Evolutionary conservation across 2,329 filamentous ascomycete species (phyloP).

Genomic region (Aspergillus amoenus): DNA sequence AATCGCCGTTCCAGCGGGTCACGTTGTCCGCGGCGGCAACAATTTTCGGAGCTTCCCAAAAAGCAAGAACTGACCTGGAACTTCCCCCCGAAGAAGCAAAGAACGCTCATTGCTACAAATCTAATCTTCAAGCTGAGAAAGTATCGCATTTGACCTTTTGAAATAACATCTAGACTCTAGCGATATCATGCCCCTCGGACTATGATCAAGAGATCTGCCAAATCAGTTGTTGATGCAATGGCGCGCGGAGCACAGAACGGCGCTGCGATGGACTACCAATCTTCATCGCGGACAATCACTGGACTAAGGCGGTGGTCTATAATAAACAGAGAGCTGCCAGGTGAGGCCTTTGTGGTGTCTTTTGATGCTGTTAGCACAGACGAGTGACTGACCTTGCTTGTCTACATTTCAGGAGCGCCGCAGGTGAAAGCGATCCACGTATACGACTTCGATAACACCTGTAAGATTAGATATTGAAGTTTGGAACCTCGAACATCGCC

Average conservation of each 20-base stretch:
- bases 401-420: slow-evolving; percentile 51
- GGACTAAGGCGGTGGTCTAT: slow-evolving; percentile 83
- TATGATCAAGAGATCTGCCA: slow-evolving; percentile 30
- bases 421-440: slow-evolving; percentile 80
- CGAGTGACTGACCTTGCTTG: neutral
- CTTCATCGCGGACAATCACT: slow-evolving; percentile 60
- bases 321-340: slow-evolving; percentile 68
- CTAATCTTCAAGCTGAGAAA: neutral
- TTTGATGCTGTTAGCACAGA: neutral
- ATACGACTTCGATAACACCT: slow-evolving; percentile 97
- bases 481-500: neutral
- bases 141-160: neutral
- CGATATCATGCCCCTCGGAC: slow-evolving; percentile 22
- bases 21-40: slow-evolving; percentile 19
- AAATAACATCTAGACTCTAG: neutral
- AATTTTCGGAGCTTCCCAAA: slow-evolving; percentile 11
- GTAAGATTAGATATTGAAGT: slow-evolving; percentile 50
- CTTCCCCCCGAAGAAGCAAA: neutral
- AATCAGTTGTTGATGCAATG: slow-evolving; percentile 34
- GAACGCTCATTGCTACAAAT: neutral
- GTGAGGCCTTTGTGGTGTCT: slow-evolving; percentile 42
- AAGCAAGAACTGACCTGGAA: neutral
- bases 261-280: slow-evolving; percentile 21
- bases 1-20: slow-evolving; percentile 7
- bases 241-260: slow-evolving; percentile 28